Percentiles rank a stretch among this genome's conserved stretches.
Conservation (phyloP, 2,329 filamentous ascomycete species). For the Fusarium austroafricanum region DNA sequence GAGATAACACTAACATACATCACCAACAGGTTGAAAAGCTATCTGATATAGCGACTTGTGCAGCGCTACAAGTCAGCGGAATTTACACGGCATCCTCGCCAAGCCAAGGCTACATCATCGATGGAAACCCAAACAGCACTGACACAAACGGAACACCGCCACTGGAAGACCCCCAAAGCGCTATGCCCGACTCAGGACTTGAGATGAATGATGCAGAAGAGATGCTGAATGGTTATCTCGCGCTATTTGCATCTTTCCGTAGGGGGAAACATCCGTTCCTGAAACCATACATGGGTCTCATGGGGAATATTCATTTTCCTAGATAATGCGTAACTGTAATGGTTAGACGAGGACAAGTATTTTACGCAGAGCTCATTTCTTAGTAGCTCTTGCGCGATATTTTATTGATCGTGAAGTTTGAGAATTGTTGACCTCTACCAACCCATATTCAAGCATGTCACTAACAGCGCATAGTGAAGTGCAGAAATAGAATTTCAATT, state of each 20-base stretch:
- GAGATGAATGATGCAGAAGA: background rate
- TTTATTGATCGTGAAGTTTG: no score
- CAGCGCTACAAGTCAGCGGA: background rate
- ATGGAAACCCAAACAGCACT: accelerated
- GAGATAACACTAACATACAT: accelerated
- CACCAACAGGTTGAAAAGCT: background rate
- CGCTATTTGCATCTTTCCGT: background rate
- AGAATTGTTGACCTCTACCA: no score
- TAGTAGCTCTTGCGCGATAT: no score
- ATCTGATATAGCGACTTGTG: background rate
- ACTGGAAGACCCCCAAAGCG: background rate
- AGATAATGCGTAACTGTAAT: no score
- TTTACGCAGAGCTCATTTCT: no score
- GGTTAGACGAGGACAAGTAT: no score
- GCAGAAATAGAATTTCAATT: no score
- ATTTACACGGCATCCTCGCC: background rate
- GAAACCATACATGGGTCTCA: background rate
- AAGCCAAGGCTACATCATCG: accelerated
- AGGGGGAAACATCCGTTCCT: background rate
- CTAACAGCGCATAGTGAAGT: no score
- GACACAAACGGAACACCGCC: accelerated
- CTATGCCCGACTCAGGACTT: accelerated
- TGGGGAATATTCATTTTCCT: background rate
- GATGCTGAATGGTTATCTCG: background rate
- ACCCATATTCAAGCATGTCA: no score